Evolutionary conservation across 106 monocot genomes (phyloP).

Genomic region (Alisma plantagoaquatica): DNA sequence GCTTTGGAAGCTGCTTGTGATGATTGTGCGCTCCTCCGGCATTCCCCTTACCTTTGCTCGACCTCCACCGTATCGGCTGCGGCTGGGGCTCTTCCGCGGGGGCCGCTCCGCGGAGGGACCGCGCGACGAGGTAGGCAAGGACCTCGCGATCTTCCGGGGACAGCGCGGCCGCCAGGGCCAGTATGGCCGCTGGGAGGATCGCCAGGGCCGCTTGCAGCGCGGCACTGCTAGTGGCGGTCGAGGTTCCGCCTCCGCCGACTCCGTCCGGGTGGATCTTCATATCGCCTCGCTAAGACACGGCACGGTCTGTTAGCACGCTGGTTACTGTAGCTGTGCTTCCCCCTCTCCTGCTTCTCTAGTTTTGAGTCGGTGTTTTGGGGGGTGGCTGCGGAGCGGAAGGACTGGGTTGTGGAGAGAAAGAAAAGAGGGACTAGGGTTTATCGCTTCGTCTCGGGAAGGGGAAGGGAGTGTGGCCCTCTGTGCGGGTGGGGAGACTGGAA

Average conservation of each 20-base stretch:
- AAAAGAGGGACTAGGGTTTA: background rate
- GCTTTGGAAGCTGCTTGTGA: too few relatives aligned
- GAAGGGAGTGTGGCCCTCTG: too few relatives aligned
- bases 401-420: background rate
- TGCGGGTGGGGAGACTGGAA: background rate
- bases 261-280: background rate
- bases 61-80: too few relatives aligned
- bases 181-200: conserved; percentile 23
- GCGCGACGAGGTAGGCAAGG: conserved; percentile 23
- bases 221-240: background rate
- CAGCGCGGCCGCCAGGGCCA: conserved; percentile 13
- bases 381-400: too few relatives aligned
- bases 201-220: conserved; percentile 14
- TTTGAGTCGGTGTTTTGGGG: too few relatives aligned
- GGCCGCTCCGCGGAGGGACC: conserved; percentile 2
- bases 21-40: too few relatives aligned
- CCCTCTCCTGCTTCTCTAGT: too few relatives aligned
- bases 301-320: too few relatives aligned
- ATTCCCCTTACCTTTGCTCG: too few relatives aligned
- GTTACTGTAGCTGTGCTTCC: too few relatives aligned
- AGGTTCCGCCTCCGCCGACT: conserved; percentile 13
- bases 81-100: conserved; percentile 1
- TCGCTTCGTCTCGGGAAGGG: background rate
- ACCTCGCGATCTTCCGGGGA: conserved; percentile 21
- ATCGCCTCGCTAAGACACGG: too few relatives aligned